These are phyloP conservation scores for Agrostemma githago DNA, from an alignment of 148 eudicot genomes.

Conservation along the genomic window DNA sequence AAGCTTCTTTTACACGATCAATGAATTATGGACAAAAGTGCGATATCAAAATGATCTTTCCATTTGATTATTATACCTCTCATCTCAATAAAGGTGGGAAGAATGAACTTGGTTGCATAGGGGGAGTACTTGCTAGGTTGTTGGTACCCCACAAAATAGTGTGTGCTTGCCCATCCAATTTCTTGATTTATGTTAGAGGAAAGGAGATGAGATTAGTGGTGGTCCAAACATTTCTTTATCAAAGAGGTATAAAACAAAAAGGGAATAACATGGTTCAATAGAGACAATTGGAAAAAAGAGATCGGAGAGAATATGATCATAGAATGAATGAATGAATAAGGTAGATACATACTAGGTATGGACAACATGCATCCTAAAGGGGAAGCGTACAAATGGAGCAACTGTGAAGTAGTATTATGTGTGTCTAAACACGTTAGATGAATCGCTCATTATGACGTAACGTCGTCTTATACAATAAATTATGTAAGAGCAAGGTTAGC, in stretches of 20 bases:
- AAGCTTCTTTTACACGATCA: too few relatives aligned
- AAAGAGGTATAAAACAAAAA: background rate
- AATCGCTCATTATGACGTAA: too few relatives aligned
- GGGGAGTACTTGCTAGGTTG: too few relatives aligned
- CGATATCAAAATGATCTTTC: too few relatives aligned
- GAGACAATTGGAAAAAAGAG: background rate
- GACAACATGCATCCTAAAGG: background rate
- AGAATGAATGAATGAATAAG: background rate
- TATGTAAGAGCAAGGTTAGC: too few relatives aligned
- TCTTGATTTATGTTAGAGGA: background rate
- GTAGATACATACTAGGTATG: too few relatives aligned
- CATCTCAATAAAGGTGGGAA: background rate
- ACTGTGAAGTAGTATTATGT: too few relatives aligned
- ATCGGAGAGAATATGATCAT: background rate
- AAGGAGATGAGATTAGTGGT: constrained; percentile 10
- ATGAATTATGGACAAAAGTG: too few relatives aligned
- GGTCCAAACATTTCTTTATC: constrained; percentile 10
- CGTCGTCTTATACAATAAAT: too few relatives aligned
- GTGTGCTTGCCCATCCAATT: background rate
- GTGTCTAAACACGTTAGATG: too few relatives aligned
- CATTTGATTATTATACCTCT: too few relatives aligned
- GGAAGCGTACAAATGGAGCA: too few relatives aligned
- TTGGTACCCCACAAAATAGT: background rate
- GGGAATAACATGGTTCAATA: constrained; percentile 1
- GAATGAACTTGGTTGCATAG: background rate